Conservation (phyloP, 495 filamentous ascomycete genomes). For the Hypoxylon fragiforme region DNA sequence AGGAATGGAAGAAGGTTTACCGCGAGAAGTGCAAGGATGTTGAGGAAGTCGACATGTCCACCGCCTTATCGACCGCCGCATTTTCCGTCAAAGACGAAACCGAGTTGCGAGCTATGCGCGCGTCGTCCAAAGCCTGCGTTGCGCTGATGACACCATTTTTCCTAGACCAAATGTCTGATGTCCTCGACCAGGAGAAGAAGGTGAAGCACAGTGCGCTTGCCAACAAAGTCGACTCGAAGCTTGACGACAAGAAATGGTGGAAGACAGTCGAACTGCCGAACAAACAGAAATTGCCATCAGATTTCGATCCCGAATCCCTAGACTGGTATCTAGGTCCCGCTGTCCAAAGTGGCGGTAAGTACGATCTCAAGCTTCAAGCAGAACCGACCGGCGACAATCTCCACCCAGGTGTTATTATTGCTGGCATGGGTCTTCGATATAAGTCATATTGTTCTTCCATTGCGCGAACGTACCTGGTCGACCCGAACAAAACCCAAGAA, state of each 20-base stretch:
- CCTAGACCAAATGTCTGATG: constrained; percentile 93
- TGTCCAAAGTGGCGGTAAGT: constrained; percentile 92
- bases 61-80: constrained; percentile 76
- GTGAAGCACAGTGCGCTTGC: constrained; percentile 85
- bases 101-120: constrained; percentile 90
- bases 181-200: constrained; percentile 94
- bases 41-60: constrained; percentile 85
- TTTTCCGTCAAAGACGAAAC: constrained; percentile 96
- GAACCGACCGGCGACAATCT: constrained; percentile 79
- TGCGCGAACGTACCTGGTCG: constrained; percentile 91
- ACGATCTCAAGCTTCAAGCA: constrained; percentile 79
- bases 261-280: constrained; percentile 67
- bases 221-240: constrained; percentile 82
- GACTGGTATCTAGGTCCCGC: constrained; percentile 94
- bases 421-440: constrained; percentile 88
- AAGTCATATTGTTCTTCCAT: constrained; percentile 91
- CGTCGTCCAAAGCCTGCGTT: constrained; percentile 88
- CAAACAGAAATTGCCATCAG: constrained; percentile 74
- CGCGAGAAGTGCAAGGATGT: constrained; percentile 75
- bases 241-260: constrained; percentile 93
- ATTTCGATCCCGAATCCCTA: constrained; percentile 88
- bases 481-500: constrained; percentile 93
- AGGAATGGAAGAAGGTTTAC: constrained; percentile 90
- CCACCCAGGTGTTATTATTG: constrained; percentile 91
- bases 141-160: constrained; percentile 92